Evolutionary conservation across 257 asterid species (phyloP), one percentile per base, ranked within the genome.

Genomic region (Plantago major): DNA sequence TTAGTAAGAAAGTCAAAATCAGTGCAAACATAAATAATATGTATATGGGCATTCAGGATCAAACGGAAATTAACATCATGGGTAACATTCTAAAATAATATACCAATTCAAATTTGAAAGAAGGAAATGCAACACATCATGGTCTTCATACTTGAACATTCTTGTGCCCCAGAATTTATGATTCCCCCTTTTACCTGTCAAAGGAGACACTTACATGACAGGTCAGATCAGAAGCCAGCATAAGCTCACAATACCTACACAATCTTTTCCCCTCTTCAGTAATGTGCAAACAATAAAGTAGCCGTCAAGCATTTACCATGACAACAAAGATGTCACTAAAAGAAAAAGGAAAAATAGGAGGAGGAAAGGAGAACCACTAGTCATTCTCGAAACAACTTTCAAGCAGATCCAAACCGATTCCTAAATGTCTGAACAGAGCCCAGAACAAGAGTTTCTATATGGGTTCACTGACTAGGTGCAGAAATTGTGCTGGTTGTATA

Each of bases 121-220:
- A 76, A 92, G 99, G 77, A 92, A 92, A 77, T 92, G 99, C 75
- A 89, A 79, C 65, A 92, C 99, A 51, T 92, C 97, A 53, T 71
- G 93, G 73, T 92, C 99, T 71, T 76, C 99, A 71, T 81, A 89
- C 68, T 84, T 89, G 82, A 92, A 92, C 95, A 92, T 92, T 74
- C 97, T 82, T 42, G 99, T 92, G 69, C 99, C 99, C 99, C 99
- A 92, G 74, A 84, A 89, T 83, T 92, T 92, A 77, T 92, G 99
- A 51, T 84, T 73, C 55, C 97, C 99, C 66, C 99, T 82, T 81
- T 89, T 92, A 80, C 99, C 99, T 92, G 73, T 73, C 70, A 70
- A 72, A 45, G 16, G 38, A 71, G 48, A 45, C 38, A 56, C 47
- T 68, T 55, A 60, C 17, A 13, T 64, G 53, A 53, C 47, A 59